A percentile compares a stretch with the other conserved stretches of the same genome.
phyloP scores from a whole-genome alignment of 441 rosid species.

The Erodium moschatum region DNA sequence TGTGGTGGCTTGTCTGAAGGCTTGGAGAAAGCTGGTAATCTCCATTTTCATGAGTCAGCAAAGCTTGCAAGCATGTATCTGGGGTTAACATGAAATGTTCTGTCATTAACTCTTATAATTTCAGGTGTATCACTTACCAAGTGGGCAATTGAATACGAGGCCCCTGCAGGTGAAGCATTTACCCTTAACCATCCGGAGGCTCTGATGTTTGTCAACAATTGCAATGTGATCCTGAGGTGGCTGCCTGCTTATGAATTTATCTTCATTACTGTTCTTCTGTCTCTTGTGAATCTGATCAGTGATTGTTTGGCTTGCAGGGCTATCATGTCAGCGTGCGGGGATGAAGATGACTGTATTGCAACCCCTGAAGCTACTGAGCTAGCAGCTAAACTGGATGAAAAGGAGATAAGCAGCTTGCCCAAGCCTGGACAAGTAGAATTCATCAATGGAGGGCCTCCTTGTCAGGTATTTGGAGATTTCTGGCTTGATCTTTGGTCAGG shows the following conservation, averaged over 20 bases:
- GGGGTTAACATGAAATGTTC: neutral
- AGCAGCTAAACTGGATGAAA: slow-evolving; percentile 50
- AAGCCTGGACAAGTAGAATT: slow-evolving; percentile 83
- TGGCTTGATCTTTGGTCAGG: neutral
- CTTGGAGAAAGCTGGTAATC: slow-evolving; percentile 50
- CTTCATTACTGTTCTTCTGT: neutral
- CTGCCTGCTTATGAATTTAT: slow-evolving; percentile 1
- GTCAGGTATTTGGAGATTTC: slow-evolving; percentile 45
- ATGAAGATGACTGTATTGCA: slow-evolving; percentile 69
- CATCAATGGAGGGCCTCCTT: slow-evolving; percentile 95
- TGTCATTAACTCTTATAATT: slow-evolving; percentile 13
- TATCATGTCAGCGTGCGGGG: slow-evolving; percentile 67
- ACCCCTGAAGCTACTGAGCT: slow-evolving; percentile 62
- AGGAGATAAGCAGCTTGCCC: slow-evolving; percentile 51
- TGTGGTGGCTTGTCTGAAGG: slow-evolving; percentile 96
- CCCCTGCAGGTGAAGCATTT: slow-evolving; percentile 86
- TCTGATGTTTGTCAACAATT: slow-evolving; percentile 57
- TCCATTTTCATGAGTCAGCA: slow-evolving; percentile 4
- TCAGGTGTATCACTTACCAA: slow-evolving; percentile 65
- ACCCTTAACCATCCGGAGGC: slow-evolving; percentile 70
- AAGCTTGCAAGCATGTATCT: neutral
- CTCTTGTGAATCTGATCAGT: neutral
- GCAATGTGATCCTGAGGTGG: slow-evolving; percentile 86
- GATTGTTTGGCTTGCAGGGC: slow-evolving; percentile 44
- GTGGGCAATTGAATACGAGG: slow-evolving; percentile 94